Evolutionary conservation across 2,329 filamentous ascomycete genomes (phyloP), one percentile per base, ranked within the genome.

Genomic region (Aspergillus thermomutatus): DNA sequence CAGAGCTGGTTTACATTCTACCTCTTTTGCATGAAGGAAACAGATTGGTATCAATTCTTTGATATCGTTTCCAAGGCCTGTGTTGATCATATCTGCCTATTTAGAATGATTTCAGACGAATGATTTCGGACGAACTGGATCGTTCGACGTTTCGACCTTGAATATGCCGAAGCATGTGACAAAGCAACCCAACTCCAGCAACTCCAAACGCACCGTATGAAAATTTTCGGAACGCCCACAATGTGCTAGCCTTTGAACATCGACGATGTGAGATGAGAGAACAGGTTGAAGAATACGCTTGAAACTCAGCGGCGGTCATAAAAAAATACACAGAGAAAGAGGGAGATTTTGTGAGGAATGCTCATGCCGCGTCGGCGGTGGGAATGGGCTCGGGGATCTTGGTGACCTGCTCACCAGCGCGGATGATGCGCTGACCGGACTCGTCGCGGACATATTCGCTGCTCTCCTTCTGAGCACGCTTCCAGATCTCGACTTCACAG

Each of bases 401-500:
- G 65, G 92, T 97, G 58, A 90, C 84, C 79, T 97, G 92, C 67
- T 86, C 82, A 53, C 92, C 92, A 63, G 92, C 92, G 62, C 92
- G 88, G 69, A 95, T 85, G 66, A 97, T 92, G 62, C 89, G 87
- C 74, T 91, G 84, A 51, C 92, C 92, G 53, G 85, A 81, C 17
- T 87, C 89, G 72, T 96, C 92, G 73, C 90, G 92, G 73, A 91
- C 84, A 64, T 89, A 87, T 57, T 87, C 85, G 56, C 90, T 83
- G 66, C 89, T 91, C 77, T 92, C 89, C 67, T 87, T 84, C 75
- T 92, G 88, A 55, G 89, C 86, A 45, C 90, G 87, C 84, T 94
- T 94, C 91, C 91, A 95, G 76, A 94, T 92, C 82, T 95, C 91
- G 27, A 95, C 91, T 75, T 94, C 91, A 72, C 89, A 91, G 46